Base-by-base conservation (phyloP, 768 basidiomycete species). In the Boletellus ananas region DNA sequence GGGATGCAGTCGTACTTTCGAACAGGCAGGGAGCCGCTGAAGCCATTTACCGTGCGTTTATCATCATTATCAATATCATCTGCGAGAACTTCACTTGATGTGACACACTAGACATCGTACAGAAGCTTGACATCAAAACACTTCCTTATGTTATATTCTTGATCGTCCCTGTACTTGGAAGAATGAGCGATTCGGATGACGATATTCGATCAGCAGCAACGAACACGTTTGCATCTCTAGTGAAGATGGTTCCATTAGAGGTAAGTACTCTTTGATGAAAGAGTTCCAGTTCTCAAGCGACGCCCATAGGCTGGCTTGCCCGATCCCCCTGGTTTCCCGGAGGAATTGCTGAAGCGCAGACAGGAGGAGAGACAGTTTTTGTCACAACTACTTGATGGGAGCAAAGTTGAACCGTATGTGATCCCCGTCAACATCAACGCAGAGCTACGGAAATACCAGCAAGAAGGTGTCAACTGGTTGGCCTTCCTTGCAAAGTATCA, bases 181-280 rank as follows among this genome's bases (percentile, higher is more conserved):
- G 96, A 33, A 99, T 98, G 96, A 97, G 93, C 59, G 96, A 99
- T 66, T 64, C 83, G 5, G 85, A 97, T 60, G 92, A 94, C 53
- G 88, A 90, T 51, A 87, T 96, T 36, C 87, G 96, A 23, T 83
- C 95, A 25, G 83, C 92, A 2, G 86, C 96, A 3, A 98, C 96
- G n/a, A 94, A 93, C 63, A 94, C 94, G 0, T 99, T 99, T 62
- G 96, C 96, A 0, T 89, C 92, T 0, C 72, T 99, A 16, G 91
- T 99, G 54, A 97, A 98, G 74, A 95, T 99, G 88, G 92, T 98
- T 12, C 96, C 96, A 6, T 76, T 99, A 0, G 96, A 98, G 80
- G 94, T 93, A 54, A 52, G 76, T 58, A 18, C 5, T 34, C 21
- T 12, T 12, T 36, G 18, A 38, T 25, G 17, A 44, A 14, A 27